phyloP scores from a whole-genome alignment of 2,329 filamentous ascomycete genomes.

The Cadophora malorum region DNA sequence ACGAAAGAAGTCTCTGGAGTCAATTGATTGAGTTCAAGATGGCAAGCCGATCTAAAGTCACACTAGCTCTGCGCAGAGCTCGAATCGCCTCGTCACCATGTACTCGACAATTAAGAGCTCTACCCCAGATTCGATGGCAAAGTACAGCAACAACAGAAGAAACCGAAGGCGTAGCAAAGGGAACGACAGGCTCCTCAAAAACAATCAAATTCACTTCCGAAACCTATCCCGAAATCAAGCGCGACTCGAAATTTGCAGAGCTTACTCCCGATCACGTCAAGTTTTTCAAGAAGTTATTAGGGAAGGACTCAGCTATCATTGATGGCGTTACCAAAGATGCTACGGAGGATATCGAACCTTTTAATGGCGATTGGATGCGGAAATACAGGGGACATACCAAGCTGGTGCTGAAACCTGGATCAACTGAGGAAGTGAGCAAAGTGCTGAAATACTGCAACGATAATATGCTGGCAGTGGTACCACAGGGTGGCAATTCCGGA shows the following conservation, averaged over 20 bases:
- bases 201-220: conserved; percentile 81
- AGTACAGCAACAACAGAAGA: conserved; percentile 43
- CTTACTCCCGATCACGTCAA: conserved; percentile 81
- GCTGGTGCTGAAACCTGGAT: conserved; percentile 84
- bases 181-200: conserved; percentile 45
- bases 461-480: conserved; percentile 88
- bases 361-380: conserved; percentile 98
- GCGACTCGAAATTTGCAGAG: conserved; percentile 76
- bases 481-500: conserved; percentile 96
- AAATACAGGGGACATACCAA: conserved; percentile 93
- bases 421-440: conserved; percentile 87
- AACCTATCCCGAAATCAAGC: conserved; percentile 81
- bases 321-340: conserved; percentile 81
- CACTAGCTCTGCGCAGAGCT: conserved; percentile 40
- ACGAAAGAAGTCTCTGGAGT: background rate
- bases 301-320: conserved; percentile 78
- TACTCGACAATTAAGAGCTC: conserved; percentile 34
- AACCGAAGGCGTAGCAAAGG: conserved; percentile 40
- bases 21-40: conserved; percentile 31
- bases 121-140: conserved; percentile 40
- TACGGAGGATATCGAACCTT: conserved; percentile 82
- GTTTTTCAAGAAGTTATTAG: conserved; percentile 82
- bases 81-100: conserved; percentile 30
- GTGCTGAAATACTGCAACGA: conserved; percentile 96
- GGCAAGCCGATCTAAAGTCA: conserved; percentile 39